These are phyloP conservation scores for Scheffersomyces stambukii DNA, from an alignment of 1,139 yeast species.

Conservation along the genomic window DNA sequence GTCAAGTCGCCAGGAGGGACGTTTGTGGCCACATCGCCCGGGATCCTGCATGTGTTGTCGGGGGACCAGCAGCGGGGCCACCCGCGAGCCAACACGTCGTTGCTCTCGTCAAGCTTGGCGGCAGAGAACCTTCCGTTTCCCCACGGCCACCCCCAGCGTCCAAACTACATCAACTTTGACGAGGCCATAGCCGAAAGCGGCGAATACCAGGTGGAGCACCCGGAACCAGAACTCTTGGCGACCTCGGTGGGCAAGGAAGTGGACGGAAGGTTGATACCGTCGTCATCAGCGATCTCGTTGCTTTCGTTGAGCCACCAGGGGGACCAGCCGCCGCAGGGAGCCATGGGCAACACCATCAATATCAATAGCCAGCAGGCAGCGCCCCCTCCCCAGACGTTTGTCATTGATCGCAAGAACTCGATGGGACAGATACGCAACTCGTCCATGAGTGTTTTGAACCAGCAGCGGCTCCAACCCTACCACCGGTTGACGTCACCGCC, in stretches of 20 bases:
- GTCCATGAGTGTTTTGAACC: conserved; percentile 25
- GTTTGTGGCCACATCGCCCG: too few relatives aligned
- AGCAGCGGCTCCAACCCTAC: conserved; percentile 35
- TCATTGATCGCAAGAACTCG: conserved; percentile 8
- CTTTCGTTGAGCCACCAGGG: conserved; percentile 37
- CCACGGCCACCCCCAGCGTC: conserved; percentile 5
- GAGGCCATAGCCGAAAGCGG: conserved; percentile 6
- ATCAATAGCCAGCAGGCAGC: conserved; percentile 6
- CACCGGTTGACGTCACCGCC: conserved; percentile 32
- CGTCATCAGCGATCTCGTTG: conserved; percentile 51
- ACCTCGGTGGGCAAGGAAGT: conserved; percentile 50
- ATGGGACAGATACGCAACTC: conserved; percentile 18
- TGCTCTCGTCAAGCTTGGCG: conserved; percentile 25
- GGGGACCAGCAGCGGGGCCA: too few relatives aligned
- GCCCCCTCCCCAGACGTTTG: conserved; percentile 4
- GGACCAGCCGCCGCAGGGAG: conserved; percentile 3
- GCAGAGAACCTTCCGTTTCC: too few relatives aligned
- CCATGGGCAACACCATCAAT: conserved; percentile 8
- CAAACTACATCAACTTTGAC: conserved; percentile 4
- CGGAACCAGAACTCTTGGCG: conserved; percentile 53
- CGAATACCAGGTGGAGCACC: conserved; percentile 27
- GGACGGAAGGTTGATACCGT: conserved; percentile 49
- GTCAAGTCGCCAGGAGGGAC: too few relatives aligned
- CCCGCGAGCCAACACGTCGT: too few relatives aligned
- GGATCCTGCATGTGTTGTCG: too few relatives aligned